Base-by-base conservation (phyloP, 331 rosid species). In the Phaseolus coccineus region DNA sequence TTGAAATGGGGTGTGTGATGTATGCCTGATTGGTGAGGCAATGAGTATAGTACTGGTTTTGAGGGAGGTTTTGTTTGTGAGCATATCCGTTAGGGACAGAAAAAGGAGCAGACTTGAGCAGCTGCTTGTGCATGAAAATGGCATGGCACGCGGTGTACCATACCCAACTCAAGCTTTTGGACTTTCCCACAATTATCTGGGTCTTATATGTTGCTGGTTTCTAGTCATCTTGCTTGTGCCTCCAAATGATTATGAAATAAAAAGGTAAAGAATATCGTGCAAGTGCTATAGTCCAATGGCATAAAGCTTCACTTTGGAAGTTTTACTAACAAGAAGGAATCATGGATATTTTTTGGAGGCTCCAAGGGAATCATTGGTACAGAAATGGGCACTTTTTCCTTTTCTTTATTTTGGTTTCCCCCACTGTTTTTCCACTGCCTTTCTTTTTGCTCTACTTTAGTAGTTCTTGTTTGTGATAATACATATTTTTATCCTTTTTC, bases 291-390 rank as follows among this genome's bases (percentile, higher is more conserved):
- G 72, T 62, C 82, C 87, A 80, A 80, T 55, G 10, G 72, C 82
- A 73, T 53, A 80, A 84, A 84, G 87, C 72, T 63, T 39, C 67
- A 61, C 71, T 84, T 84, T 84, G 87, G 82, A 77, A 74, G 64
- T 68, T 74, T 67, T 48, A 55, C 71, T 69, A 46, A 70, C 87
- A 24, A 33, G 55, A 84, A 27, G 79, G 82, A 84, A 76, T 84
- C 82, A 70, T 69, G 61, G 50, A 39, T 62, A 10, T 22, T 11
- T 40, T 40, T 42, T 3, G 2, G 50, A 8, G 33, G 31, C 15
- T 67, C 53, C 22, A 22, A 40, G 25, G 57, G 58, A 69, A 47
- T 69, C 74, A 69, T 25, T 12, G 10, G 12, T 67, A 11, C 10
- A 67, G 15, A 10, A 42, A 15, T 33, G 28, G 46, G 46, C 30